Evolutionary conservation across 2,329 filamentous ascomycete species (phyloP).

Genomic region (Emmonsiellopsis sp.): DNA sequence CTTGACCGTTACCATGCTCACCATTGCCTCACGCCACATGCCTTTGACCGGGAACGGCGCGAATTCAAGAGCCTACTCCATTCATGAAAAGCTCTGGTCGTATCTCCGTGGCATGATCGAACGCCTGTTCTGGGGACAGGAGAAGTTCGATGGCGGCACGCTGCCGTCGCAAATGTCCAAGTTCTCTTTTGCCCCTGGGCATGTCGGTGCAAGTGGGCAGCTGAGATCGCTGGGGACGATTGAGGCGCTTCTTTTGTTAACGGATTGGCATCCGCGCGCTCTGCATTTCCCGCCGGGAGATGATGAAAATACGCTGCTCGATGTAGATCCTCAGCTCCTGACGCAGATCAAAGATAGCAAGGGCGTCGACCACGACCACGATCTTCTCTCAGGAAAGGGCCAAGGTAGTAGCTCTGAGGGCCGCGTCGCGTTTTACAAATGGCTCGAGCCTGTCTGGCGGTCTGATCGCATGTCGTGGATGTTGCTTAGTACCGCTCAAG

Average conservation of each 20-base stretch:
- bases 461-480: constrained; percentile 98
- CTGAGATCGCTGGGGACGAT: constrained; percentile 86
- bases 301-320: constrained; percentile 54
- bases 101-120: constrained; percentile 94
- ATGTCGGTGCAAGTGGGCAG: constrained; percentile 47
- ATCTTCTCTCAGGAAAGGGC: constrained; percentile 33
- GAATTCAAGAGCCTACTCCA: constrained; percentile 74
- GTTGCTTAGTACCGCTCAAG: constrained; percentile 82
- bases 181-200: constrained; percentile 8
- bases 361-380: constrained; percentile 24
- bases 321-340: constrained; percentile 64
- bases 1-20: constrained; percentile 80
- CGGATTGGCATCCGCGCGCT: constrained; percentile 92
- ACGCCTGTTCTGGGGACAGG: constrained; percentile 88
- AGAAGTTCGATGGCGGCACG: constrained; percentile 85
- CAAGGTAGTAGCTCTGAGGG: constrained; percentile 61
- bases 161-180: constrained; percentile 59
- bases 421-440: constrained; percentile 74
- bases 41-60: constrained; percentile 70
- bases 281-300: constrained; percentile 78
- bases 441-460: constrained; percentile 92
- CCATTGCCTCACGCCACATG: constrained; percentile 81
- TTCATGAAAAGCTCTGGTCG: constrained; percentile 92
- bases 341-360: constrained; percentile 42
- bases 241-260: constrained; percentile 85